Conservation (phyloP, 73 alveolate genomes). For the Paramecium tetraurelia region DNA sequence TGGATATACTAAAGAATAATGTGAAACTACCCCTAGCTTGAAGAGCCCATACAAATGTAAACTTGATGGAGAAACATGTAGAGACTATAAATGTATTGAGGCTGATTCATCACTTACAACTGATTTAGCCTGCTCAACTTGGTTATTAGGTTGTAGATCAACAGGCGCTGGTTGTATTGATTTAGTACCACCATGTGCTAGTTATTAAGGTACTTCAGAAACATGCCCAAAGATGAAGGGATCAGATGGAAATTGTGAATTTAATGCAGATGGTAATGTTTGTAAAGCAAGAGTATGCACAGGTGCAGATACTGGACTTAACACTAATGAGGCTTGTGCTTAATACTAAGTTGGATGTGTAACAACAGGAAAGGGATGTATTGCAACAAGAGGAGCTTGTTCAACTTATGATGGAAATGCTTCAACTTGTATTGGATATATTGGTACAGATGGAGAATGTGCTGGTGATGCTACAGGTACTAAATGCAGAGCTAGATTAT, state of each 20-base stretch:
- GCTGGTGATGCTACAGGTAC: not conserved
- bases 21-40: not conserved
- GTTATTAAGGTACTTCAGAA: not conserved
- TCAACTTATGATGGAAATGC: not conserved
- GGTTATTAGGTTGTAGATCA: not conserved
- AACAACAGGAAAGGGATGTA: slow-evolving; percentile 36
- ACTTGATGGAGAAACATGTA: not conserved
- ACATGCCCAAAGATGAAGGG: not conserved
- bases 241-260: slow-evolving; percentile 25
- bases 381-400: not conserved
- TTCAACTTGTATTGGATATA: not conserved
- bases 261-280: not conserved
- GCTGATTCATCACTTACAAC: not conserved
- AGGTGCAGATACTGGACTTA: not conserved
- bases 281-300: not conserved
- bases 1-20: not conserved
- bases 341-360: not conserved
- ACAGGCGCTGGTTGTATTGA: slow-evolving; percentile 36
- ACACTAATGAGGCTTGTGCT: not conserved
- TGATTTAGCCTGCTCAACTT: not conserved
- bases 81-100: not conserved
- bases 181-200: not conserved
- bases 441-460: slow-evolving; percentile 26
- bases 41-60: not conserved
- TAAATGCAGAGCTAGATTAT: not conserved